Evolutionary conservation across 75 land plant genomes (phyloP).

Genomic region (Isoetes taiwanensis): DNA sequence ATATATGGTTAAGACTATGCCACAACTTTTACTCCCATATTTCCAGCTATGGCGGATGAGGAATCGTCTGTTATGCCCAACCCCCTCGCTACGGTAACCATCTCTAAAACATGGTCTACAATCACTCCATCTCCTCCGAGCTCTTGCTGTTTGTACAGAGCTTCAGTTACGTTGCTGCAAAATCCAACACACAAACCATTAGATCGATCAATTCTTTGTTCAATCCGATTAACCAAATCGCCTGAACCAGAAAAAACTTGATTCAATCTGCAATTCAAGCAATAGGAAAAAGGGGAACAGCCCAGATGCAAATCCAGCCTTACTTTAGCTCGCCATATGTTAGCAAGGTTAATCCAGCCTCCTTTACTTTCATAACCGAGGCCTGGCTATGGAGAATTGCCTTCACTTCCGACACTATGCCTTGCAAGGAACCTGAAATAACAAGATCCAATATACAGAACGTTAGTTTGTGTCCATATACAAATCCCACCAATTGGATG

Average conservation of each 20-base stretch:
- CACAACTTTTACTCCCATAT: no score
- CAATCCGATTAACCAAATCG: no score
- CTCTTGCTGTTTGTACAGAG: constrained; percentile 55
- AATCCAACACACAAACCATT: not conserved
- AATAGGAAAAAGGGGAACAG: no score
- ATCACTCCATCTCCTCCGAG: constrained; percentile 76
- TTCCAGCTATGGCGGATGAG: no score
- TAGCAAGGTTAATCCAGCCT: constrained; percentile 41
- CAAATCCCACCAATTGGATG: not conserved
- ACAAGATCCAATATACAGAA: not conserved
- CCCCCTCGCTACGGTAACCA: constrained; percentile 13
- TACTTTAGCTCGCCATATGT: constrained; percentile 86
- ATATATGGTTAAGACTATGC: no score
- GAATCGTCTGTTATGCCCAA: no score
- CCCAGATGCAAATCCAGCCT: no score
- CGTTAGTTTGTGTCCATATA: not conserved
- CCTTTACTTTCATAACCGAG: constrained; percentile 32
- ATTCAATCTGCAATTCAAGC: no score
- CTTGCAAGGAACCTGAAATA: constrained; percentile 44
- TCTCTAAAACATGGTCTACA: constrained; percentile 77
- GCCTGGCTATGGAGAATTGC: constrained; percentile 49
- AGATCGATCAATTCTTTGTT: no score
- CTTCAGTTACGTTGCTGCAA: constrained; percentile 69
- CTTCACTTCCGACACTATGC: constrained; percentile 78
- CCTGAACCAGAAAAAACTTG: no score